phyloP scores from a whole-genome alignment of 305 asterid genomes.

The Fraxinus platypoda region DNA sequence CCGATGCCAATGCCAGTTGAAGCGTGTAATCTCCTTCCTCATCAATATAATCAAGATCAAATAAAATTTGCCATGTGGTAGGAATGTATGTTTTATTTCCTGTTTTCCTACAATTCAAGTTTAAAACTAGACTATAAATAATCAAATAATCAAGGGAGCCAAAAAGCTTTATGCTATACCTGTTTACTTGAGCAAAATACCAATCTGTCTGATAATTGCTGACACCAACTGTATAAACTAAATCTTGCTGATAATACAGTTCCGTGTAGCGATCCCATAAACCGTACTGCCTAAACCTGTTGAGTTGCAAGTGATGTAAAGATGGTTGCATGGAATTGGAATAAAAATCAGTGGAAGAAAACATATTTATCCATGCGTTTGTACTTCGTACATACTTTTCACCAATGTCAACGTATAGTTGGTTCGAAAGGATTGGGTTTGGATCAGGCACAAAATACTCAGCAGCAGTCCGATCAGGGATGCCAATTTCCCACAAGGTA shows the following conservation, averaged over 20 bases:
- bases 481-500: conserved; percentile 82
- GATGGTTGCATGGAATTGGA: not conserved
- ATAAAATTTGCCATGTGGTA: conserved; percentile 70
- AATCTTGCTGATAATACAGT: conserved; percentile 60
- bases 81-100: conserved; percentile 62
- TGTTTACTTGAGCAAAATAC: conserved; percentile 85
- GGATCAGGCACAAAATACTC: conserved; percentile 83
- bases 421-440: conserved; percentile 57
- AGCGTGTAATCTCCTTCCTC: conserved; percentile 50
- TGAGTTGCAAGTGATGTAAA: not conserved
- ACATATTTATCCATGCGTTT: not conserved
- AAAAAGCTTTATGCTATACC: conserved; percentile 31
- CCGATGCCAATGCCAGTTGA: conserved; percentile 73
- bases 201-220: conserved; percentile 56
- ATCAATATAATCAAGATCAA: conserved; percentile 43
- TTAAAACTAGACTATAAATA: not conserved
- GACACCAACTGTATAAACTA: conserved; percentile 50
- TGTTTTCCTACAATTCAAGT: conserved; percentile 34
- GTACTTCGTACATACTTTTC: conserved; percentile 49
- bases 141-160: not conserved
- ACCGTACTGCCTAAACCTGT: conserved; percentile 83
- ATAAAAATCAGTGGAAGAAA: not conserved
- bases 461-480: conserved; percentile 76
- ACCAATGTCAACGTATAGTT: conserved; percentile 35
- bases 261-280: conserved; percentile 86